These are phyloP conservation scores for Suhomyces bolitotheri DNA, from an alignment of 1,139 yeast genomes.

Conservation along the genomic window DNA sequence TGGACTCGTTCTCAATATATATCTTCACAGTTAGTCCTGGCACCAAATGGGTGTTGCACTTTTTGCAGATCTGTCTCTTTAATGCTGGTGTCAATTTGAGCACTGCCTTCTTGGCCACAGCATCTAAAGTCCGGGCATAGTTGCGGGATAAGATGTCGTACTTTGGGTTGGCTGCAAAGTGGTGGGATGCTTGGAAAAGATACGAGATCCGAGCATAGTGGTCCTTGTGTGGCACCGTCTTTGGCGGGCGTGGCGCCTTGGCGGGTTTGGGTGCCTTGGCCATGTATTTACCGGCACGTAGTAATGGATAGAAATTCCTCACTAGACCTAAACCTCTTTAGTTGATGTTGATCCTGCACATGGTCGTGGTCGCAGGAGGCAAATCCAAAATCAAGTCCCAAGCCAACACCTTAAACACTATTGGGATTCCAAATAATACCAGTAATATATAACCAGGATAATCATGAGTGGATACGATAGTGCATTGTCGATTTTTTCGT, in stretches of 20 bases:
- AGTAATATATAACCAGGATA: background rate
- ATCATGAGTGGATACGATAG: conserved; percentile 98
- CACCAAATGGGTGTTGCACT: conserved; percentile 49
- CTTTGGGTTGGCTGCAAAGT: conserved; percentile 24
- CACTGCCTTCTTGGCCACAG: conserved; percentile 64
- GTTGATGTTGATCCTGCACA: conserved; percentile 4
- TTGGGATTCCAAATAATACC: background rate
- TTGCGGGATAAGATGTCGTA: conserved; percentile 46
- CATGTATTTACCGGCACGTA: background rate
- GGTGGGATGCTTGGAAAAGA: conserved; percentile 52
- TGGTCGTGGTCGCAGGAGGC: conserved; percentile 6
- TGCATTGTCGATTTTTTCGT: conserved; percentile 96
- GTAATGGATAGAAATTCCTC: no score
- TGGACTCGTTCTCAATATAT: conserved; percentile 31
- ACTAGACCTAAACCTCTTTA: no score
- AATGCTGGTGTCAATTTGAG: conserved; percentile 59
- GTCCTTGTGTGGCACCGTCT: conserved; percentile 53
- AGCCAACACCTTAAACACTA: no score
- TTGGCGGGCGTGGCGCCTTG: conserved; percentile 22
- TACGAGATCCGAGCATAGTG: conserved; percentile 59
- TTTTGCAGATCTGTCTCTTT: conserved; percentile 63
- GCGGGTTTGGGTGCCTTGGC: conserved; percentile 2
- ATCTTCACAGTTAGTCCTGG: conserved; percentile 48
- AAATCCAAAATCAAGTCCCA: conserved; percentile 1
- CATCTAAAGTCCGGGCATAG: conserved; percentile 46